Conservation (phyloP, 495 filamentous ascomycete species). For the Rhypophila decipiens region DNA sequence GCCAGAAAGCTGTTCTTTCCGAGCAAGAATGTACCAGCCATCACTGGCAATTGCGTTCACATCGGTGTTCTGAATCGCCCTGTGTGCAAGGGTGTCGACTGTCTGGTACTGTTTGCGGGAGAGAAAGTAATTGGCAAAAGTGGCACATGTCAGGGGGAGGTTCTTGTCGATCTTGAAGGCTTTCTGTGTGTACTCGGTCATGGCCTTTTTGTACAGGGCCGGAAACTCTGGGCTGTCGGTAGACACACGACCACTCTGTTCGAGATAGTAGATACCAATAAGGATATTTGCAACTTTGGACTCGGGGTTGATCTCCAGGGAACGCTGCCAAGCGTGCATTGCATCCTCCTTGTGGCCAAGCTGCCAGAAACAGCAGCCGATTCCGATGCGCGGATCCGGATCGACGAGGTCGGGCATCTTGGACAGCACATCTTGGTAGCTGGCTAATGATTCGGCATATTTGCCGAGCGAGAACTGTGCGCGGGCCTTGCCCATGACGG, state of each 20-base stretch:
- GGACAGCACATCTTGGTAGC: slow-evolving; percentile 78
- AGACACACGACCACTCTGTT: slow-evolving; percentile 69
- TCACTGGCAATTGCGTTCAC: slow-evolving; percentile 93
- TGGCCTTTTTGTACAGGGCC: slow-evolving; percentile 80
- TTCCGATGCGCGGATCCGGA: slow-evolving; percentile 89
- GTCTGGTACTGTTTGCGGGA: slow-evolving; percentile 65
- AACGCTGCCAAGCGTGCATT: slow-evolving; percentile 79
- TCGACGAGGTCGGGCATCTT: slow-evolving; percentile 86
- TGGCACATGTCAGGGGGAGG: slow-evolving; percentile 80
- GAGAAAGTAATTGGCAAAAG: slow-evolving; percentile 85
- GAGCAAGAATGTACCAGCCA: slow-evolving; percentile 88
- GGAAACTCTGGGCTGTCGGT: slow-evolving; percentile 73
- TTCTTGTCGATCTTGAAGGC: slow-evolving; percentile 95
- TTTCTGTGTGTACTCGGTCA: slow-evolving; percentile 87
- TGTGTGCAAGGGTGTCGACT: slow-evolving; percentile 81
- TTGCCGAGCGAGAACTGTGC: slow-evolving; percentile 77
- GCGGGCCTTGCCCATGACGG: slow-evolving; percentile 76
- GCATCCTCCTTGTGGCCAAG: slow-evolving; percentile 90
- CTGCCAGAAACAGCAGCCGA: slow-evolving; percentile 95
- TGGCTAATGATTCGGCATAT: slow-evolving; percentile 71
- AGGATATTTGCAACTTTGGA: slow-evolving; percentile 89
- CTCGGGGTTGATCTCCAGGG: slow-evolving; percentile 76
- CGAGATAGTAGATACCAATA: slow-evolving; percentile 80
- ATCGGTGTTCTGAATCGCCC: slow-evolving; percentile 90
- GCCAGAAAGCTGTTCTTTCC: slow-evolving; percentile 74